phyloP scores from a whole-genome alignment of 805 yeast genomes.

The Lipomyces mesembrius region DNA sequence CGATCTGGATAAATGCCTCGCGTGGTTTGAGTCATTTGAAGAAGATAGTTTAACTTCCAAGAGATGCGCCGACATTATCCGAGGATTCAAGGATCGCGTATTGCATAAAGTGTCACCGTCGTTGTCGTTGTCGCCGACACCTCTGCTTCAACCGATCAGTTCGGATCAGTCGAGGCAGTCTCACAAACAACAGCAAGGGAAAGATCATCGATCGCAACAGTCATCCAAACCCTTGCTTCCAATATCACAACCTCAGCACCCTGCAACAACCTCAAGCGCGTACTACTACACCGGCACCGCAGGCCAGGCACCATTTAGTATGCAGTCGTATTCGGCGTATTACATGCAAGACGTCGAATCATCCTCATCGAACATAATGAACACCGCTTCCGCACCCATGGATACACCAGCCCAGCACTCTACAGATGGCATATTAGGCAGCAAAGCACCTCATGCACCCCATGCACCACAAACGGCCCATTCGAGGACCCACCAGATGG shows the following conservation, averaged over 20 bases:
- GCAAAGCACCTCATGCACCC: neutral
- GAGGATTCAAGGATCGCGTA: conserved; percentile 1
- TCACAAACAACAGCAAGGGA: neutral
- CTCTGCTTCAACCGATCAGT: neutral
- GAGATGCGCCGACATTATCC: conserved; percentile 12
- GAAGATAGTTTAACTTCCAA: neutral
- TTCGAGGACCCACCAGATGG: neutral
- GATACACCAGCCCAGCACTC: neutral
- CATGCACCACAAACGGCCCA: neutral
- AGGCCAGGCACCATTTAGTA: neutral
- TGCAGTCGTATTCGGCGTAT: neutral
- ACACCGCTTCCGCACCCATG: neutral
- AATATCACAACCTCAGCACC: neutral
- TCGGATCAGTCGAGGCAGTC: neutral
- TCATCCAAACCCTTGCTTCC: neutral
- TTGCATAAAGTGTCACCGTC: conserved; percentile 1
- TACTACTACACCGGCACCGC: neutral
- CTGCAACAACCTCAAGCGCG: neutral
- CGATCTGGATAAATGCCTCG: conserved; percentile 19
- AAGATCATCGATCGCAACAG: neutral
- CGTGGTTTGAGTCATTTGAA: neutral
- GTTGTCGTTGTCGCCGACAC: neutral
- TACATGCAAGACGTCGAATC: neutral
- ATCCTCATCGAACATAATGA: neutral
- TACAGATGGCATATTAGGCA: neutral